Evolutionary conservation across 2,329 filamentous ascomycete genomes (phyloP).

Genomic region (Davidsoniella australis): DNA sequence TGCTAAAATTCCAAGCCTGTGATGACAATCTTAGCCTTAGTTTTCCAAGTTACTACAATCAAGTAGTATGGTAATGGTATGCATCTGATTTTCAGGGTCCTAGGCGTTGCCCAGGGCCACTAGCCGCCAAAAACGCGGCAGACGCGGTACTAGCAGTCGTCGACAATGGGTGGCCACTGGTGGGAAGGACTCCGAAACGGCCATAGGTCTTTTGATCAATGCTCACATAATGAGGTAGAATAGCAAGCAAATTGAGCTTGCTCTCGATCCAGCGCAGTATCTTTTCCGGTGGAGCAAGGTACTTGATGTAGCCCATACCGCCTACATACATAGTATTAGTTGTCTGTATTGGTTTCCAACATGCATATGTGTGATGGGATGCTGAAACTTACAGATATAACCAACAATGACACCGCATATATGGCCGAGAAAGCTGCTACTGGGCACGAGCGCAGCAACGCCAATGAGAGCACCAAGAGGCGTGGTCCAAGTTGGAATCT

Average conservation of each 20-base stretch:
- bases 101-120: constrained; percentile 42
- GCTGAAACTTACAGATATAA: constrained; percentile 53
- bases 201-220: constrained; percentile 94
- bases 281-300: constrained; percentile 79
- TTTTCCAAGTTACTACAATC: neutral
- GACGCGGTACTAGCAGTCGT: constrained; percentile 23
- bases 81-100: constrained; percentile 36
- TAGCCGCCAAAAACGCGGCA: constrained; percentile 40
- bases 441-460: constrained; percentile 59
- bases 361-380: neutral
- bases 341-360: neutral
- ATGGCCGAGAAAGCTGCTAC: constrained; percentile 74
- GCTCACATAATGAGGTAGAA: constrained; percentile 81
- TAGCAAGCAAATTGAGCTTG: constrained; percentile 68
- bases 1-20: neutral
- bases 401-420: constrained; percentile 69
- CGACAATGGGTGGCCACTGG: constrained; percentile 24
- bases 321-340: constrained; percentile 28
- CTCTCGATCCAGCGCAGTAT: constrained; percentile 74
- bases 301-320: constrained; percentile 75
- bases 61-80: neutral
- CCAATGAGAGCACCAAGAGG: constrained; percentile 64
- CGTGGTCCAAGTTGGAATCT: constrained; percentile 84
- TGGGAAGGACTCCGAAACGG: constrained; percentile 73
- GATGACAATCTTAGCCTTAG: neutral